phyloP scores from a whole-genome alignment of 2,329 filamentous ascomycete species.

The Pyricularia sp. region DNA sequence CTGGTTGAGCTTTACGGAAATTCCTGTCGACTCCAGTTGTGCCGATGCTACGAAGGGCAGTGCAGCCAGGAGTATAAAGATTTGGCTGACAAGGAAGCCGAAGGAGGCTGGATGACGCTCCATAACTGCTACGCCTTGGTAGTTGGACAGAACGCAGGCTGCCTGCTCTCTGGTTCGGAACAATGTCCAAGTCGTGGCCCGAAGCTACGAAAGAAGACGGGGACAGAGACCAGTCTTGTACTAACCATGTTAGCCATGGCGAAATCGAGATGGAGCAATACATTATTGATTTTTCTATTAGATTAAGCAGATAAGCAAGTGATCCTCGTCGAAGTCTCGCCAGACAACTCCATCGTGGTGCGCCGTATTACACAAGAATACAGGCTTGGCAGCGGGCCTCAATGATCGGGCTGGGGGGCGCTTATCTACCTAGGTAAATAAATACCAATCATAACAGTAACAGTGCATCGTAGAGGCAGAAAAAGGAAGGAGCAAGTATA shows the following conservation, averaged over 20 bases:
- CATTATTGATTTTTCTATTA: not conserved
- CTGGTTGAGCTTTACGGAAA: slow-evolving; percentile 20
- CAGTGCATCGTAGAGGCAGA: not conserved
- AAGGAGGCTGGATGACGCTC: not conserved
- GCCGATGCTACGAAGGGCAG: not conserved
- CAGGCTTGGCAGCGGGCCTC: not conserved
- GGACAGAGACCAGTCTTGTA: not conserved
- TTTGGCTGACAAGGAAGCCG: not conserved
- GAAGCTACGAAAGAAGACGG: not conserved
- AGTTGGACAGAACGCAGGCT: not conserved
- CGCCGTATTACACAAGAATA: not conserved
- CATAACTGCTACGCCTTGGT: not conserved
- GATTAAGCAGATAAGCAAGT: not conserved
- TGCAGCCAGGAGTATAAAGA: not conserved
- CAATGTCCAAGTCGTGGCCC: not conserved
- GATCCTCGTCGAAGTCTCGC: not conserved
- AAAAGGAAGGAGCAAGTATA: not conserved
- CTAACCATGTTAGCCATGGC: not conserved
- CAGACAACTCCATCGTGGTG: not conserved
- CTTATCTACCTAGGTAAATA: not conserved
- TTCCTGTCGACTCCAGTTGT: slow-evolving; percentile 18
- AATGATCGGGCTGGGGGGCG: too few relatives aligned
- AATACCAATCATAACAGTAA: not conserved
- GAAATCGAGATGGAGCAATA: not conserved
- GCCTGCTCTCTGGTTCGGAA: not conserved